A percentile compares a stretch with the other conserved stretches of the same genome.
Evolutionary conservation across 1,139 yeast genomes (phyloP).

Genomic region (Saccharomycopsis phalli): DNA sequence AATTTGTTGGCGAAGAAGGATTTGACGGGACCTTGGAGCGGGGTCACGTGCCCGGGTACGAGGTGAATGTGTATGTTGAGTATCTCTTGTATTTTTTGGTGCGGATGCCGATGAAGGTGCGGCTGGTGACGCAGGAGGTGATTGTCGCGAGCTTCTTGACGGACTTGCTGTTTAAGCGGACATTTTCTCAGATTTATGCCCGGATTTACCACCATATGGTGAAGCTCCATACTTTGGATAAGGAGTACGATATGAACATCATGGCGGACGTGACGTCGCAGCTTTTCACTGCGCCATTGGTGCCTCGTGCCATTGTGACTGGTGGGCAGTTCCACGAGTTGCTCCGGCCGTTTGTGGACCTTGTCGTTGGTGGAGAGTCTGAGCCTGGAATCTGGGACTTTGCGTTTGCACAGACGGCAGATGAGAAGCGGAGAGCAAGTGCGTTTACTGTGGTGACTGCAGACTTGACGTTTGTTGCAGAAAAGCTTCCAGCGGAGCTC

Average conservation of each 20-base stretch:
- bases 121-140: slow-evolving; percentile 5
- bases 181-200: slow-evolving; percentile 1
- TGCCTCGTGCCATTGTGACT: slow-evolving; percentile 36
- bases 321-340: slow-evolving; percentile 34
- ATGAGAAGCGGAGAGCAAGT: slow-evolving; percentile 44
- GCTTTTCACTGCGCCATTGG: slow-evolving; percentile 56
- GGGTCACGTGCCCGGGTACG: no score
- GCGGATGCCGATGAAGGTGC: slow-evolving; percentile 27
- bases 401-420: slow-evolving; percentile 35
- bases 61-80: no score
- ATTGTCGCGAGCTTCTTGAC: slow-evolving; percentile 7
- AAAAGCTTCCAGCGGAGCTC: slow-evolving; percentile 28
- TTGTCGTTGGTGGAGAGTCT: slow-evolving; percentile 25
- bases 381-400: slow-evolving; percentile 22
- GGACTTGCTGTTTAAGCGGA: slow-evolving; percentile 11
- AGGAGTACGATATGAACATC: slow-evolving; percentile 56
- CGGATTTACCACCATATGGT: slow-evolving; percentile 6
- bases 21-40: background rate
- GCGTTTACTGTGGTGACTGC: background rate
- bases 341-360: slow-evolving; percentile 39
- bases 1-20: background rate
- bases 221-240: slow-evolving; percentile 44
- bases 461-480: slow-evolving; percentile 34
- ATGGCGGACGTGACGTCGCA: slow-evolving; percentile 51
- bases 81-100: slow-evolving; percentile 46